Conservation (phyloP, 805 yeast species). For the Yarrowia sp. region DNA sequence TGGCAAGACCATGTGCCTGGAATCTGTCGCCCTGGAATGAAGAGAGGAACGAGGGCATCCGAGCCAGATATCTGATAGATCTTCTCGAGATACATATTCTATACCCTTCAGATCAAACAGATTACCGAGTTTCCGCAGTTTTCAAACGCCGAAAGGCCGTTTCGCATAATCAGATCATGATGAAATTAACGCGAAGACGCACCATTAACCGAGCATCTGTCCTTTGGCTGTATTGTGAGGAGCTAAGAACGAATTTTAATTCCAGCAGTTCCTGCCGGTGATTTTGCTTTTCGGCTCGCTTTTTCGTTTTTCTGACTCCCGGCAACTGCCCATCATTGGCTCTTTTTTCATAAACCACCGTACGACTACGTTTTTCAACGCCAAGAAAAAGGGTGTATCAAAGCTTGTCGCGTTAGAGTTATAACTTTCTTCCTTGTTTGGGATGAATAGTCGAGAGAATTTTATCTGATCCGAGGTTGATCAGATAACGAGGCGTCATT, state of each 20-base stretch:
- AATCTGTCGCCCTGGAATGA: not conserved
- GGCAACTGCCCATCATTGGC: not conserved
- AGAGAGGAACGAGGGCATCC: not conserved
- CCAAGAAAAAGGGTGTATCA: constrained; percentile 28
- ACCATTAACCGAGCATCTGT: not conserved
- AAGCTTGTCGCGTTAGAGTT: not conserved
- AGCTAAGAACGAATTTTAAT: constrained; percentile 1
- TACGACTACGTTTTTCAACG: not conserved
- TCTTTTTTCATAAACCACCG: not conserved
- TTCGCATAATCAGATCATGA: not conserved
- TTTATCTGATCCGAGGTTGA: constrained; percentile 16
- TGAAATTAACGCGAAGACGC: not conserved
- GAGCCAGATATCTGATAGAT: not conserved
- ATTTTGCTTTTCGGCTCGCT: not conserved
- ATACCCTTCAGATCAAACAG: not conserved
- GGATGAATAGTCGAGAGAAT: constrained; percentile 5
- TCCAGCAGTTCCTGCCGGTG: not conserved
- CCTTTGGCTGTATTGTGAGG: not conserved
- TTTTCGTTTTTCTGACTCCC: not conserved
- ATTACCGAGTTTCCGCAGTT: too few species aligned
- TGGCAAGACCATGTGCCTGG: constrained; percentile 26
- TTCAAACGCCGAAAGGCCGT: constrained; percentile 4
- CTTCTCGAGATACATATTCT: not conserved
- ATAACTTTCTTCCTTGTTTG: not conserved
- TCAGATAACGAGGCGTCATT: not conserved